These are phyloP conservation scores for Huntiella decipiens DNA, from an alignment of 2,329 filamentous ascomycete genomes.

Conservation along the genomic window DNA sequence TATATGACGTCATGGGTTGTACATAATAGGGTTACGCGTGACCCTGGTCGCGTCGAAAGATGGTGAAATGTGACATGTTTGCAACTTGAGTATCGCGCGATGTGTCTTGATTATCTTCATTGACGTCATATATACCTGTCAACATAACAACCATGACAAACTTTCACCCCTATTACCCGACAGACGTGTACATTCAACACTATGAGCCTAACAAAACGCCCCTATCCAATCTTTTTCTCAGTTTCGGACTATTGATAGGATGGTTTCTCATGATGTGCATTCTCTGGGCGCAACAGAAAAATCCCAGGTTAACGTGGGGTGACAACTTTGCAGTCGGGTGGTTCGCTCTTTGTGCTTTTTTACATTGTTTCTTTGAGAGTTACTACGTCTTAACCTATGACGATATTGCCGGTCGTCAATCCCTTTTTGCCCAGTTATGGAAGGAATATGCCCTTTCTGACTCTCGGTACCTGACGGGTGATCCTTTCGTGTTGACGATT, in stretches of 20 bases:
- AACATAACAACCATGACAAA: not conserved
- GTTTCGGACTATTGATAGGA: conserved; percentile 4
- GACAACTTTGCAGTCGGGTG: conserved; percentile 5
- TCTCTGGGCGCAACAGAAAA: not conserved
- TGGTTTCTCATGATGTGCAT: not conserved
- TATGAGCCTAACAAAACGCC: conserved; percentile 49
- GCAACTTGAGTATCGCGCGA: too few relatives aligned
- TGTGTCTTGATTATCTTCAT: too few relatives aligned
- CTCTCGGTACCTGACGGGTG: conserved; percentile 66
- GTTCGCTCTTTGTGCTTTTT: conserved; percentile 24
- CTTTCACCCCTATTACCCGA: conserved; percentile 54
- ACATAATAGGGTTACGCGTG: too few relatives aligned
- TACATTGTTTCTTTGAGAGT: conserved; percentile 75
- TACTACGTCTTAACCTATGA: conserved; percentile 55
- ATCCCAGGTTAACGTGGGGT: not conserved
- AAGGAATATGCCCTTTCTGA: conserved; percentile 82
- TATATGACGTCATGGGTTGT: too few relatives aligned
- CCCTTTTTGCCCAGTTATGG: conserved; percentile 70
- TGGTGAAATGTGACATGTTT: too few relatives aligned
- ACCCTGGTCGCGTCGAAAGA: too few relatives aligned
- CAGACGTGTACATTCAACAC: conserved; percentile 38
- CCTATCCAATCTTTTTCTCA: not conserved
- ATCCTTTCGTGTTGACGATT: conserved; percentile 72
- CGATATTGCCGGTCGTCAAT: conserved; percentile 45
- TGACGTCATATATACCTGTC: not conserved